phyloP scores from a whole-genome alignment of 768 basidiomycete species.

The Lyophyllum atratum region DNA sequence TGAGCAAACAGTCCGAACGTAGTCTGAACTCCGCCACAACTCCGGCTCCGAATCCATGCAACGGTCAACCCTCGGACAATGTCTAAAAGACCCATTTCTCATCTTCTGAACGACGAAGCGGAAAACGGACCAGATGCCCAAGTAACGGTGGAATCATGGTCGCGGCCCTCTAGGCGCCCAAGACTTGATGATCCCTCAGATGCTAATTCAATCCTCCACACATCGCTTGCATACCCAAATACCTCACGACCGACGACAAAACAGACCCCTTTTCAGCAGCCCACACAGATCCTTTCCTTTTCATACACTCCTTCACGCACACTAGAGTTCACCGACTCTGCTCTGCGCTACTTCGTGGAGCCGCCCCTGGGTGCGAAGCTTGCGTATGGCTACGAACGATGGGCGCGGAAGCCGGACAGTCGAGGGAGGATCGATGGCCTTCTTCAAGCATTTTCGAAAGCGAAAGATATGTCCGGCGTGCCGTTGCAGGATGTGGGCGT shows the following conservation, averaged over 20 bases:
- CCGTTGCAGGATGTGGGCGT: constrained; percentile 49
- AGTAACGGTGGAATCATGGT: not conserved
- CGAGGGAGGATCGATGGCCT: constrained; percentile 69
- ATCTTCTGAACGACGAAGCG: constrained; percentile 9
- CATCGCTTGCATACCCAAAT: constrained; percentile 20
- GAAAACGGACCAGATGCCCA: not conserved
- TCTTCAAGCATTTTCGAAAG: constrained; percentile 55
- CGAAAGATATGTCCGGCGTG: constrained; percentile 28
- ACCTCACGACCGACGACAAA: constrained; percentile 15
- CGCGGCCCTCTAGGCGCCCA: not conserved
- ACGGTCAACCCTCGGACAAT: not conserved
- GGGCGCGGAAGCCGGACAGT: constrained; percentile 67
- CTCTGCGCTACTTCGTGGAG: constrained; percentile 68
- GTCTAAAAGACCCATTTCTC: constrained; percentile 19
- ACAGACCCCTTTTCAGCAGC: constrained; percentile 64
- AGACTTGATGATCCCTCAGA: not conserved
- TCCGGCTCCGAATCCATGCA: not conserved
- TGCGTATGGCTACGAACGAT: constrained; percentile 69
- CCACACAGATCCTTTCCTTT: constrained; percentile 67
- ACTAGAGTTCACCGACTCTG: constrained; percentile 67
- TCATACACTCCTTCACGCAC: constrained; percentile 62
- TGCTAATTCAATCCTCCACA: not conserved
- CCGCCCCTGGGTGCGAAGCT: constrained; percentile 71
- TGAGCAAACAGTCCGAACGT: not conserved
- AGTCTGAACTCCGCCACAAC: not conserved